Conservation (phyloP, 371 early-diverging fungal species). For the Apophysomyces variabilis region DNA sequence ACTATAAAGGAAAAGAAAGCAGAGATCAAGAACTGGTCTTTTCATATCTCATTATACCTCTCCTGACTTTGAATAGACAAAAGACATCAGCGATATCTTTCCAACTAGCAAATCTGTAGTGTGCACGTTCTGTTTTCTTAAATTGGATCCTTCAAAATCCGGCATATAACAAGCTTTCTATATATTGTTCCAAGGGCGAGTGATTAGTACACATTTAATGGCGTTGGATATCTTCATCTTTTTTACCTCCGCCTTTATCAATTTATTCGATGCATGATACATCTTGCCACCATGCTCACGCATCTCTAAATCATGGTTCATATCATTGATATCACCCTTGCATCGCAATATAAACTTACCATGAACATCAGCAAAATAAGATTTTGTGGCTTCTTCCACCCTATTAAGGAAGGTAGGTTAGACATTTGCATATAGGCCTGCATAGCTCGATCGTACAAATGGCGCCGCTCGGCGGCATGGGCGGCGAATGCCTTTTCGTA, state of each 20-base stretch:
- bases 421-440: not conserved
- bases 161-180: constrained; percentile 75
- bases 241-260: constrained; percentile 51
- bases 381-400: constrained; percentile 64
- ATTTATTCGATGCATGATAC: constrained; percentile 62
- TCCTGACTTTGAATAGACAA: constrained; percentile 75
- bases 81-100: constrained; percentile 66
- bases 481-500: constrained; percentile 58
- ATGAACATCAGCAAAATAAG: constrained; percentile 70
- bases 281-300: constrained; percentile 69
- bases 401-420: constrained; percentile 25
- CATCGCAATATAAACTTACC: constrained; percentile 40
- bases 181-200: not conserved
- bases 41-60: constrained; percentile 48
- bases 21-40: not conserved
- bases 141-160: constrained; percentile 64
- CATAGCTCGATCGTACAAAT: constrained; percentile 48
- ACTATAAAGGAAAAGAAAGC: constrained; percentile 19
- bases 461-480: constrained; percentile 58
- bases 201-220: not conserved
- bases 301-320: constrained; percentile 45
- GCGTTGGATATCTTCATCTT: not conserved
- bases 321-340: not conserved
- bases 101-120: constrained; percentile 59
- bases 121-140: constrained; percentile 58